phyloP scores from a whole-genome alignment of 805 yeast genomes.

The Candida schatavii region DNA sequence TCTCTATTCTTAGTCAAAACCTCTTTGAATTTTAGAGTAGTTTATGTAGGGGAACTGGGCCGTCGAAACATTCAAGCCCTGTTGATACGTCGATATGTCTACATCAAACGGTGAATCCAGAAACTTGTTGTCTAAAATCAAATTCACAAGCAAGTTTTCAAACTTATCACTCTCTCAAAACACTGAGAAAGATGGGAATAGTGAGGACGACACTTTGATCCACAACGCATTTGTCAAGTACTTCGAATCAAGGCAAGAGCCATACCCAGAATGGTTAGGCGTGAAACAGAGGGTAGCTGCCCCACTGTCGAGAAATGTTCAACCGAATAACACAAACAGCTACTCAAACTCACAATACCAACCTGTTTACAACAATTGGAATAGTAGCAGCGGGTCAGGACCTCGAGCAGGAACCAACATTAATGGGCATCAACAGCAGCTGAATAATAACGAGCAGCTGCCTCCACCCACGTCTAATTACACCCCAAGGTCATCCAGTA shows the following conservation, averaged over 20 bases:
- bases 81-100: too few relatives aligned
- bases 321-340: conserved; percentile 8
- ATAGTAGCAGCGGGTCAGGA: conserved; percentile 9
- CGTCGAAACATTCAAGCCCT: too few relatives aligned
- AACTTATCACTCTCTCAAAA: conserved; percentile 29
- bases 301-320: conserved; percentile 5
- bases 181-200: conserved; percentile 37
- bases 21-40: background rate
- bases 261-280: conserved; percentile 47
- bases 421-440: conserved; percentile 5
- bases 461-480: conserved; percentile 14
- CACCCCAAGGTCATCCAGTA: conserved; percentile 31
- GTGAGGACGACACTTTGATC: conserved; percentile 38
- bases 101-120: conserved; percentile 5
- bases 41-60: too few relatives aligned
- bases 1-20: background rate
- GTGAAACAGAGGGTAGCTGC: conserved; percentile 11
- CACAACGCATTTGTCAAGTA: conserved; percentile 43
- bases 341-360: conserved; percentile 16
- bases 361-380: conserved; percentile 25
- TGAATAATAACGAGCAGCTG: background rate
- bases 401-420: conserved; percentile 1
- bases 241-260: conserved; percentile 27
- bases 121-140: conserved; percentile 31
- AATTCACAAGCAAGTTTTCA: conserved; percentile 35